Evolutionary conservation across 768 basidiomycete genomes (phyloP), one percentile per base, ranked within the genome.

Genomic region (Russula olivacea): DNA sequence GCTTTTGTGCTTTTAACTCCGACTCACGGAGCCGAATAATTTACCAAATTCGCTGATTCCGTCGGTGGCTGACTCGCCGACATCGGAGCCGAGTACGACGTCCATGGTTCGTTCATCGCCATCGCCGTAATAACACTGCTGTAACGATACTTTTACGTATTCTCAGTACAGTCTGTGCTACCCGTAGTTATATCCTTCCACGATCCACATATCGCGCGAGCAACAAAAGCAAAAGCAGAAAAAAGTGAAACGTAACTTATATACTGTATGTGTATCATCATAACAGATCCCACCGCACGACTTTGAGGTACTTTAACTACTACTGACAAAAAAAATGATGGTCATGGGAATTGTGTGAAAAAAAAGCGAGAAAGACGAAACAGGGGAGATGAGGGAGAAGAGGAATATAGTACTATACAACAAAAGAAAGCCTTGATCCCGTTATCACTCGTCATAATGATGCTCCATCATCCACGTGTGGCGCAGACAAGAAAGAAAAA

Each of bases 261-360:
- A 49, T 49, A 12, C 30, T 6, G 11, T 34, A 17, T 49, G 48
- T 49, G 45, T 47, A 47, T 47, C 45, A 48, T 25, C 47, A 19
- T 38, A 59, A 40, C 30, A 52, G 58, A 59, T 51, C 40, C 36
- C 36, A 36, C 14, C n/a, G 49, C 36, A 59, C 19, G n/a, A 25
- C 32, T n/a, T n/a, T 21, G 55, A 32, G 43, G n/a, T 47, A 57
- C 56, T 57, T 17, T 28, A 50, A 49, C 10, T 49, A 28, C 23
- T 15, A 49, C 48, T 17, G 12, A 49, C 23, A 23, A 28, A 49
- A 21, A 40, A 40, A 0, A 23, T n/a, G n/a, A n/a, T 23, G 21
- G 14, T 14, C 47, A 48, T 25, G 25, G 47, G 34, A 14, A 23
- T 49, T 15, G 11, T 48, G 21, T 23, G n/a, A n/a, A 51, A 23